Conservation (phyloP, 139 green algal species). For the Pseudopediastrum boryanum region DNA sequence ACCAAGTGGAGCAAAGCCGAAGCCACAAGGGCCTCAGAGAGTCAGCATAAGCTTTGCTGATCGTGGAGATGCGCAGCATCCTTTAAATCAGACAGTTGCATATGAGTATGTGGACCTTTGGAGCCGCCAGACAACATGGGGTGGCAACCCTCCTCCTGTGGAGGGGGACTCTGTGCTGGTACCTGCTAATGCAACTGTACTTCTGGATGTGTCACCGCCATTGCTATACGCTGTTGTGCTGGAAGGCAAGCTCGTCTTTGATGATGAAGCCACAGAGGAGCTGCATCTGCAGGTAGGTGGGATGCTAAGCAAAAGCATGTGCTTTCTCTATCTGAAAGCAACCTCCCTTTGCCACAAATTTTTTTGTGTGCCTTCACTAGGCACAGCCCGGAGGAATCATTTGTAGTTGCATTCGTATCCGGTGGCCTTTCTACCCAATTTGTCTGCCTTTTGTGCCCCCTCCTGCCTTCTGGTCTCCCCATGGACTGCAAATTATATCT, state of each 20-base stretch:
- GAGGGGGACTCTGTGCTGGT: constrained; percentile 55
- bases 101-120: constrained; percentile 69
- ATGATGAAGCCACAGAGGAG: constrained; percentile 28
- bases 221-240: constrained; percentile 54
- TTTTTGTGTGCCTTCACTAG: too few species aligned
- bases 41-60: not conserved
- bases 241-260: constrained; percentile 65
- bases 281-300: constrained; percentile 28
- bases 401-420: too few species aligned
- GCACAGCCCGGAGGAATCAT: too few species aligned
- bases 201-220: constrained; percentile 69
- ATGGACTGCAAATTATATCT: too few species aligned
- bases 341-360: too few species aligned
- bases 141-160: constrained; percentile 49
- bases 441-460: too few species aligned
- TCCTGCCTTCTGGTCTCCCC: too few species aligned
- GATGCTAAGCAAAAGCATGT: too few species aligned
- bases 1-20: not conserved
- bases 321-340: too few species aligned
- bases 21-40: not conserved
- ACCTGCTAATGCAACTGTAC: constrained; percentile 45
- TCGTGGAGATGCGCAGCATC: not conserved
- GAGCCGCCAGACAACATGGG: constrained; percentile 66
- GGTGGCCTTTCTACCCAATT: too few species aligned
- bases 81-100: not conserved